A percentile compares a stretch with the other conserved stretches of the same genome.
phyloP scores from a whole-genome alignment of 2,329 filamentous ascomycete species.

The Epichloe sp. region DNA sequence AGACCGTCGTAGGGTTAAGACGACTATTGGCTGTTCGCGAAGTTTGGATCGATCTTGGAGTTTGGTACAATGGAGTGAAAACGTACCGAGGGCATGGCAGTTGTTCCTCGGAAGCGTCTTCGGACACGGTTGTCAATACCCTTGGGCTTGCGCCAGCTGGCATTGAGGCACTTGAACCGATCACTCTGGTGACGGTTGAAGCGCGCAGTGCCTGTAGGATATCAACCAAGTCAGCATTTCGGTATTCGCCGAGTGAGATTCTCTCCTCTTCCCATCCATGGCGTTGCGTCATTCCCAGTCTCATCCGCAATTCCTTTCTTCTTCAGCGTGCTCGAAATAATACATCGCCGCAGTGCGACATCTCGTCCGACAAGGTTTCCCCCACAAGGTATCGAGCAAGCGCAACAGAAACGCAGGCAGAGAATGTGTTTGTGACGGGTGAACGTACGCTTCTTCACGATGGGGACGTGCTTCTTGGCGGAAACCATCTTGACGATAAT shows the following conservation, averaged over 20 bases:
- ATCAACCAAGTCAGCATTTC: constrained; percentile 26
- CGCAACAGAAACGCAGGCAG: neutral
- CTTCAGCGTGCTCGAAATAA: neutral
- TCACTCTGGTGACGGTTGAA: constrained; percentile 98
- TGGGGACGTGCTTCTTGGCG: constrained; percentile 98
- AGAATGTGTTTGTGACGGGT: neutral
- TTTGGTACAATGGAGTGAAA: neutral
- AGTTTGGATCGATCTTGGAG: neutral
- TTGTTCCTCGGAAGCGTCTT: constrained; percentile 91
- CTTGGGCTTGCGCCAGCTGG: constrained; percentile 98
- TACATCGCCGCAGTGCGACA: no score
- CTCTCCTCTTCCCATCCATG: neutral
- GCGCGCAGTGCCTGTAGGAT: constrained; percentile 62
- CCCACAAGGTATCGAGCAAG: no score
- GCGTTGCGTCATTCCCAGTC: neutral
- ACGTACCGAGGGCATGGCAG: constrained; percentile 96
- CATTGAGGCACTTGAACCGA: constrained; percentile 82
- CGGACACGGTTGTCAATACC: constrained; percentile 98
- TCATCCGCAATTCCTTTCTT: neutral
- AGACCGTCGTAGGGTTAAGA: neutral
- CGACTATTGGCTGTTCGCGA: neutral
- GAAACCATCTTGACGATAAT: constrained; percentile 66
- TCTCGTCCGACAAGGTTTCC: neutral
- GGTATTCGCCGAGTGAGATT: neutral
- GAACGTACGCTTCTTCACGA: constrained; percentile 99